phyloP scores from a whole-genome alignment of 768 basidiomycete species.

The Gloeopeniophorella convolvens region DNA sequence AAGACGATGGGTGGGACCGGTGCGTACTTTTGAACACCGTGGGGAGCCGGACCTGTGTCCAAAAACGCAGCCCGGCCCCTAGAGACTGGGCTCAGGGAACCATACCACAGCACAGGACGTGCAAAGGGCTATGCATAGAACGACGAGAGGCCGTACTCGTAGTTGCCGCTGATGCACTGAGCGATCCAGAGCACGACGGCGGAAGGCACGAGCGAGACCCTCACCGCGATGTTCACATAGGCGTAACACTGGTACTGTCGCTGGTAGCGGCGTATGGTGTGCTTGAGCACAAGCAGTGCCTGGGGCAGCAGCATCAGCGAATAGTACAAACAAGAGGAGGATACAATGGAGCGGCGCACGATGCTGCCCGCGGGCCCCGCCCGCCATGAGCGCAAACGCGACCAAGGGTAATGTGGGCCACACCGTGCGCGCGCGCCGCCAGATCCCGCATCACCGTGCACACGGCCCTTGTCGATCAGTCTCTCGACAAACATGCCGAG shows the following conservation, averaged over 20 bases:
- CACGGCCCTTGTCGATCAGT: constrained; percentile 87
- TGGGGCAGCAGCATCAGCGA: constrained; percentile 28
- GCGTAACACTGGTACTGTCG: constrained; percentile 84
- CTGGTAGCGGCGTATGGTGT: constrained; percentile 63
- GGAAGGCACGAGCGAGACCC: constrained; percentile 75
- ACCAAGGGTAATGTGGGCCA: constrained; percentile 89
- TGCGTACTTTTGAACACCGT: too few relatives aligned
- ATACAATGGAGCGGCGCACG: too few relatives aligned
- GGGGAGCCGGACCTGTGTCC: too few relatives aligned
- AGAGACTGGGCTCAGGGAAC: too few relatives aligned
- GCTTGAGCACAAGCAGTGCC: constrained; percentile 90
- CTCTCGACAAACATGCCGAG: constrained; percentile 92
- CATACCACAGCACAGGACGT: too few relatives aligned
- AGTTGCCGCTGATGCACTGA: constrained; percentile 78
- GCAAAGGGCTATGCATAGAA: too few relatives aligned
- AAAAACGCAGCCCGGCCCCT: too few relatives aligned
- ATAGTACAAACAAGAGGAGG: background rate
- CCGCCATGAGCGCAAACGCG: constrained; percentile 95
- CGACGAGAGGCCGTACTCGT: constrained; percentile 81
- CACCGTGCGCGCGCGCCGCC: constrained; percentile 82
- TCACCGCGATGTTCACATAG: constrained; percentile 89
- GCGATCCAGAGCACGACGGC: constrained; percentile 87
- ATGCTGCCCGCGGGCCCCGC: constrained; percentile 91
- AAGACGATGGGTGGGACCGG: too few relatives aligned
- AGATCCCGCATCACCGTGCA: constrained; percentile 73